These are phyloP conservation scores for Terfezia boudieri DNA, from an alignment of 495 filamentous ascomycete species.

Conservation along the genomic window DNA sequence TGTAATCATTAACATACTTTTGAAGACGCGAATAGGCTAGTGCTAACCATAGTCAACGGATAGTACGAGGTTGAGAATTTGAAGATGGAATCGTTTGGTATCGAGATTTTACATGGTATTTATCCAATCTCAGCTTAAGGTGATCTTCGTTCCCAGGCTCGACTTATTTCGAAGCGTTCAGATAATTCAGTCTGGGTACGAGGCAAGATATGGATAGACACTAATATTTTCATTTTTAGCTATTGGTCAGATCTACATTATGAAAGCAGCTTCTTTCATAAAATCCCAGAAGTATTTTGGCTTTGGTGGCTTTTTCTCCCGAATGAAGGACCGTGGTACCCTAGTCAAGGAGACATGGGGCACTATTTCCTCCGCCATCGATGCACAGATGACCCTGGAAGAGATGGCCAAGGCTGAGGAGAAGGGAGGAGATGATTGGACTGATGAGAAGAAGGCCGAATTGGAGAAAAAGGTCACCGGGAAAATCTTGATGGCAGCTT, in stretches of 20 bases:
- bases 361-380: conserved; percentile 91
- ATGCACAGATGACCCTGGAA: conserved; percentile 95
- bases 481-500: conserved; percentile 95
- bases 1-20: too few species aligned
- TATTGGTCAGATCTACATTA: conserved; percentile 70
- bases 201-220: neutral
- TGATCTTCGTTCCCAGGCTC: too few species aligned
- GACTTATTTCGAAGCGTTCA: too few species aligned
- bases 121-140: neutral
- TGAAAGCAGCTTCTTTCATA: conserved; percentile 66
- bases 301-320: conserved; percentile 78
- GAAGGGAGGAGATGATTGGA: conserved; percentile 92
- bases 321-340: conserved; percentile 90
- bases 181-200: too few species aligned
- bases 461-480: conserved; percentile 88
- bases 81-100: conserved; percentile 96
- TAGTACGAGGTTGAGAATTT: conserved; percentile 67
- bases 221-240: conserved; percentile 23
- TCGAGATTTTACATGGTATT: conserved; percentile 68
- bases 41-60: too few species aligned
- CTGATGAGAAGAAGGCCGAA: conserved; percentile 92
- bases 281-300: conserved; percentile 95
- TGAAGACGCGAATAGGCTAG: too few species aligned
- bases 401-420: conserved; percentile 96
- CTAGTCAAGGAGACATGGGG: conserved; percentile 96